Base-by-base conservation (phyloP, 148 eudicot species). In the Rheum nobile region DNA sequence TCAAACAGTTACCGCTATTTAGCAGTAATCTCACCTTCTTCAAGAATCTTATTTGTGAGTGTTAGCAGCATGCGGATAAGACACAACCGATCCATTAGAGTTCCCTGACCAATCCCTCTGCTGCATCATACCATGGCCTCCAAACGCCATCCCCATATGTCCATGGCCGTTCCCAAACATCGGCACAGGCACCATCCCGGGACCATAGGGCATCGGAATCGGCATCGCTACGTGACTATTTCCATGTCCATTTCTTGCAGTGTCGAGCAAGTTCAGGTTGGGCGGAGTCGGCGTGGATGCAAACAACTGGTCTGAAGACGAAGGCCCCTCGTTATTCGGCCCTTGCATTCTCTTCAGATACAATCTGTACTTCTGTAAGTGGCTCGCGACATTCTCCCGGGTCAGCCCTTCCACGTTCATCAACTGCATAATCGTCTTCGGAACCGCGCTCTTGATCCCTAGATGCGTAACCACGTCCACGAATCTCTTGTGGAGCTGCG, bases 331-430 rank as follows among this genome's bases (percentile, higher is more conserved):
- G 35, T 38, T 50, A 32, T 24, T 6, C 9, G 42, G 61, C 54
- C 88, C 92, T 38, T 88, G 91, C 92, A 87, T 88, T 72, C 97
- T 85, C 88, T 94, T 94, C 77, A 95, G 63, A 72, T 95, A 95
- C 21, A 95, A 80, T 44, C 98, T 78, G 52, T 95, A 95, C 79
- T 95, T 95, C 87, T 95, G 98, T 68, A 95, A 77, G 74, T 95
- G 98, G 74, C 96, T 90, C 0, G 98, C 98, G 0, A 95, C 98
- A 74, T 95, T 95, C 71, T 95, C 98, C 9, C 98, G 67, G 4
- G 90, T 91, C 42, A 95, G 75, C 10, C 97, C 98, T 71, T 95
- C 98, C 1, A 95, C 97, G 70, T 95, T 95, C 98, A 95, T 95
- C 85, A 95, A 6, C 83, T 95, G 93, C 98, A 91, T 95, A 73